Evolutionary conservation across 1,139 yeast species (phyloP), one percentile per base, ranked within the genome.

Genomic region (Lizanozyma gosingica): DNA sequence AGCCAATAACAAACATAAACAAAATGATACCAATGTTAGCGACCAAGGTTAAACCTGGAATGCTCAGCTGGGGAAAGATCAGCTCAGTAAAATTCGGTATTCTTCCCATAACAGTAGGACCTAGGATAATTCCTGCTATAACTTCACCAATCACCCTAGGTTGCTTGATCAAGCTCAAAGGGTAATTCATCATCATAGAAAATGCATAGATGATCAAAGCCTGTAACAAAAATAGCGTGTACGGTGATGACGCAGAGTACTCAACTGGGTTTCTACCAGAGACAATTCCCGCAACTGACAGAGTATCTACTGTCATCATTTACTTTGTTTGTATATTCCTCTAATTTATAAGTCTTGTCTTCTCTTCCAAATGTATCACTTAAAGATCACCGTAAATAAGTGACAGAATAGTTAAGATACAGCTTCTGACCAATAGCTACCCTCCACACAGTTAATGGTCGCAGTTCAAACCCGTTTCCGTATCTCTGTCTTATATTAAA

Each of bases 101-200:
- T 40, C 71, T 76, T 2, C 92, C 94, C 63, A 84, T 59, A 1
- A 75, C 90, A 1, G 72, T 59, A 1, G 87, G 87, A 1, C 90
- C 90, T 41, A 84, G 59, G 1, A 83, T 50, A 38, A 84, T 79
- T 15, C 94, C 94, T 1, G 86, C 69, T 14, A 83, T 66, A 40
- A 83, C 92, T 53, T 83, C 94, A 4, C 88, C 84, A 41, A 83
- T 82, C 35, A 83, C 94, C 42, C 78, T 67, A 0, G 94, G 94
- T 55, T 84, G 92, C 48, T 76, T 77, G 35, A 83, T 53, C 45
- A 59, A 68, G 9, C 77, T 65, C 17, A 83, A 59, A 0, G 88
- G 86, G 38, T 66, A 62, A 51, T 82, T 80, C 4, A 83, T 51
- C 3, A 77, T 27, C 40, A 78, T 77, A 43, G 80, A 78, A 36